Conservation (phyloP, 495 filamentous ascomycete species). For the Oidiodendron maius region DNA sequence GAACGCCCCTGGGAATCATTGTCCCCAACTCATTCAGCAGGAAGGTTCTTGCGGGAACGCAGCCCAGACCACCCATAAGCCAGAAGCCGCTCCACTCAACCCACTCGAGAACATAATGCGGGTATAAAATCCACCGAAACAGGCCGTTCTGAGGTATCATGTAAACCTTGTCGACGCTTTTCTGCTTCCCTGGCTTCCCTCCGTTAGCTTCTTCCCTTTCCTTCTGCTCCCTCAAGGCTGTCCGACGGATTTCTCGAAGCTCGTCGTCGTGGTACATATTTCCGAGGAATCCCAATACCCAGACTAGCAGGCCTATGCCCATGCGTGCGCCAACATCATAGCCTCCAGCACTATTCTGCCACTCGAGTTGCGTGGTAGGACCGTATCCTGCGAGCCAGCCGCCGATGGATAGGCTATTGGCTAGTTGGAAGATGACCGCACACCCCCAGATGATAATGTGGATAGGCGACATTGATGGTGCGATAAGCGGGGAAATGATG, state of each 20-base stretch:
- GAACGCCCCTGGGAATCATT: conserved; percentile 85
- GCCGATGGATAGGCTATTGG: conserved; percentile 71
- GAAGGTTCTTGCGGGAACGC: conserved; percentile 72
- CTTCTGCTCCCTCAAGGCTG: conserved; percentile 43
- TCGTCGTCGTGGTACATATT: conserved; percentile 85
- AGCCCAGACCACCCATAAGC: conserved; percentile 54
- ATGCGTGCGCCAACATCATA: conserved; percentile 14
- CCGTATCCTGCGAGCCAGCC: conserved; percentile 79
- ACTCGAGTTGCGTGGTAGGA: conserved; percentile 51
- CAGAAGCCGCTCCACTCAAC: conserved; percentile 90
- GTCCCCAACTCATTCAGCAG: conserved; percentile 79
- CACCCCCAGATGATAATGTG: conserved; percentile 55
- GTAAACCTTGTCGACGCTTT: conserved; percentile 73
- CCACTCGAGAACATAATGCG: conserved; percentile 95
- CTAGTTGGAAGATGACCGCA: conserved; percentile 66
- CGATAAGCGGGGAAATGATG: conserved; percentile 70
- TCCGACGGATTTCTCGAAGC: conserved; percentile 67
- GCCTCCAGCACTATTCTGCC: conserved; percentile 31
- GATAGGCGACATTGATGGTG: conserved; percentile 87
- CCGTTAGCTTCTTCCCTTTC: conserved; percentile 26
- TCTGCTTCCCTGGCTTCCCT: conserved; percentile 30
- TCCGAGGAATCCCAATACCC: conserved; percentile 62
- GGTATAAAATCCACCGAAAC: conserved; percentile 78
- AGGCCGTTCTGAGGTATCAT: conserved; percentile 77
- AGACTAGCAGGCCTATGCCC: conserved; percentile 49